These are phyloP conservation scores for Vicia sativa DNA, from an alignment of 306 rosid species.

Conservation along the genomic window DNA sequence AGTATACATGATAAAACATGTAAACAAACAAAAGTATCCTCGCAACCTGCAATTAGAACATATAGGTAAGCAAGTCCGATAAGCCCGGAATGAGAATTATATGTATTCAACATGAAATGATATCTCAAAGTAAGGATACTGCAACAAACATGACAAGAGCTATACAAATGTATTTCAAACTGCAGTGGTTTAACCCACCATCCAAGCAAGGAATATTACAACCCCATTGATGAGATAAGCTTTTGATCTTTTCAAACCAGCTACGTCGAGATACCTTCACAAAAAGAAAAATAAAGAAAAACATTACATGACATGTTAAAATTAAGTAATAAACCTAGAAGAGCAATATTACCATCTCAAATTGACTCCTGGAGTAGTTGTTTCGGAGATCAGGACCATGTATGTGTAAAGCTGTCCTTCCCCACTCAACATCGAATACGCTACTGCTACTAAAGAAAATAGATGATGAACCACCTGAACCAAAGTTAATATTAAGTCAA, in stretches of 20 bases:
- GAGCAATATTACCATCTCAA: conserved; percentile 79
- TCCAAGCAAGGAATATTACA: conserved; percentile 87
- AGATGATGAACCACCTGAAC: conserved; percentile 88
- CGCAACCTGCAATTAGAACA: conserved; percentile 68
- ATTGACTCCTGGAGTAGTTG: conserved; percentile 92
- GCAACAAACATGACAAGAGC: neutral
- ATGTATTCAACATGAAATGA: neutral
- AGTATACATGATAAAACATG: conserved; percentile 81
- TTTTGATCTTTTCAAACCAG: conserved; percentile 82
- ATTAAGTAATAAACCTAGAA: neutral
- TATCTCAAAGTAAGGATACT: conserved; percentile 5
- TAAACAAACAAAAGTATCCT: conserved; percentile 78
- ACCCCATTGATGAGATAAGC: conserved; percentile 85
- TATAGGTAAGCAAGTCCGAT: conserved; percentile 14
- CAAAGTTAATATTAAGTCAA: conserved; percentile 40
- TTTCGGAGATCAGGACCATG: conserved; percentile 94
- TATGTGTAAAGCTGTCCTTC: conserved; percentile 90
- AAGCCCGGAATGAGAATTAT: neutral
- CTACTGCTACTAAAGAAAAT: conserved; percentile 66
- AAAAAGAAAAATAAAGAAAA: conserved; percentile 27
- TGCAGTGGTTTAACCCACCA: conserved; percentile 57
- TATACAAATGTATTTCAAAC: conserved; percentile 16
- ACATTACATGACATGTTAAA: neutral
- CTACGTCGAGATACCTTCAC: conserved; percentile 87
- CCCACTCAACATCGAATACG: conserved; percentile 85